Percentiles rank a stretch among this genome's conserved stretches.
Evolutionary conservation across 106 monocot genomes (phyloP).

Genomic region (Phalaenopsis aphrodite): DNA sequence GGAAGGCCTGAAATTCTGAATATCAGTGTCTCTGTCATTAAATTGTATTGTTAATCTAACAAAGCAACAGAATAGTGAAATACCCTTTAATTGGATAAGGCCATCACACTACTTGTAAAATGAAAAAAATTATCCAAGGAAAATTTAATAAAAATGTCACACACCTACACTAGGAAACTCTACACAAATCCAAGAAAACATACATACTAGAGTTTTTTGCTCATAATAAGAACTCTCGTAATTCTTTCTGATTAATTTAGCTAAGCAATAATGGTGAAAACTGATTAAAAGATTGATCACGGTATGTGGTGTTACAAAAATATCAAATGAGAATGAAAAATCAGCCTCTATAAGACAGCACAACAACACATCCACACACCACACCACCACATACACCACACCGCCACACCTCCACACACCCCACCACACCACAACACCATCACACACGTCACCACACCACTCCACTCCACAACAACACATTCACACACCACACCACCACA

Average conservation of each 20-base stretch:
- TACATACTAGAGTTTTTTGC: background rate
- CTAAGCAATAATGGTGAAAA: background rate
- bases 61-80: background rate
- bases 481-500: too few relatives aligned
- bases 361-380: too few relatives aligned
- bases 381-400: too few relatives aligned
- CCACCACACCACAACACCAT: too few relatives aligned
- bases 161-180: background rate
- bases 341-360: background rate
- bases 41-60: background rate
- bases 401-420: too few relatives aligned
- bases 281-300: background rate
- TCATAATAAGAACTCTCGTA: background rate
- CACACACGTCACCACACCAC: too few relatives aligned
- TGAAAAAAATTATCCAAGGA: background rate
- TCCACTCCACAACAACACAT: too few relatives aligned
- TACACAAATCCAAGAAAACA: background rate
- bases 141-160: background rate
- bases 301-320: background rate
- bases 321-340: background rate
- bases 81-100: background rate
- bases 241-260: background rate
- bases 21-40: background rate
- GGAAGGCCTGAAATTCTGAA: constrained; percentile 57
- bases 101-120: background rate